Evolutionary conservation across 1,284 basidiomycete species (phyloP).

Genomic region (Leccinum griseonigrum): DNA sequence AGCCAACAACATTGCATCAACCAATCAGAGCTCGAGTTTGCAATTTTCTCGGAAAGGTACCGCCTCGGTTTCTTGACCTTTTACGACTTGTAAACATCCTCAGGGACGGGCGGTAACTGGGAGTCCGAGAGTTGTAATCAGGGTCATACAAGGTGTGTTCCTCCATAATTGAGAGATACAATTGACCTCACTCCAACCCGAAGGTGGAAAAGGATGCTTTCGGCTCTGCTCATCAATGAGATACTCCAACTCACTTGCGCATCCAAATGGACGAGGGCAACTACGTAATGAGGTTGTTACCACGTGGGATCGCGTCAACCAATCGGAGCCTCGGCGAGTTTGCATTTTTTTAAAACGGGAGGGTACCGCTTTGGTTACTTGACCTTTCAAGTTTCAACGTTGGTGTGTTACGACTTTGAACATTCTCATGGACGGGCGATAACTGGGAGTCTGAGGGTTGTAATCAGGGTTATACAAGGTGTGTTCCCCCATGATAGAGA

Average conservation of each 20-base stretch:
- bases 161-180: not conserved
- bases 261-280: too few species aligned
- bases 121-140: not conserved
- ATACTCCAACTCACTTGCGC: constrained; percentile 37
- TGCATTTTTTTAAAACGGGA: constrained; percentile 6
- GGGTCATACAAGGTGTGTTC: constrained; percentile 7
- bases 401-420: not conserved
- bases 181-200: not conserved
- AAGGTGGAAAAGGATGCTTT: constrained; percentile 39
- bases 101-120: not conserved
- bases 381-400: not conserved
- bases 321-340: constrained; percentile 8
- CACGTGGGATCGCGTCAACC: not conserved
- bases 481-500: not conserved
- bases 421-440: not conserved
- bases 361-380: constrained; percentile 14
- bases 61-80: constrained; percentile 3
- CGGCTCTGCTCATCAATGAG: constrained; percentile 51
- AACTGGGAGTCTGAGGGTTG: not conserved
- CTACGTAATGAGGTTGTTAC: not conserved
- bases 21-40: constrained; percentile 9
- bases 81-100: not conserved
- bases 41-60: constrained; percentile 16
- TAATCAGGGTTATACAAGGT: constrained; percentile 5
- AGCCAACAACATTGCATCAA: not conserved